Conservation (phyloP, 106 monocot genomes). For the Cymbidium sinense region DNA sequence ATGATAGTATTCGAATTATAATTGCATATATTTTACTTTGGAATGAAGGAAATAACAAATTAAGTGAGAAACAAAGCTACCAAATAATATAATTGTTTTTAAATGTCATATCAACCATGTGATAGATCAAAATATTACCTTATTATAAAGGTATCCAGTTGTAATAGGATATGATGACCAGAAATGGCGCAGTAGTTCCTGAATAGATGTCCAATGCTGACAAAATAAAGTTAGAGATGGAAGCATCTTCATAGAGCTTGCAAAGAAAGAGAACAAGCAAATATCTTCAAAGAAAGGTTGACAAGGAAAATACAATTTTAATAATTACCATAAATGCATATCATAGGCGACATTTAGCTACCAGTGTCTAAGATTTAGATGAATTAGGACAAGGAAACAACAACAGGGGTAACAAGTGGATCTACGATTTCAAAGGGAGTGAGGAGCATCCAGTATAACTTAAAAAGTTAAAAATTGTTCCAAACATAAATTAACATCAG, state of each 20-base stretch:
- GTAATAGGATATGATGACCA: slow-evolving; percentile 98
- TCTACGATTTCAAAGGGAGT: too few relatives aligned
- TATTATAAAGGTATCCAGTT: slow-evolving; percentile 60
- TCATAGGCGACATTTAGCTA: neutral
- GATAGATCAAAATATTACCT: slow-evolving; percentile 33
- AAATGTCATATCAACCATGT: neutral
- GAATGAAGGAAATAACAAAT: neutral
- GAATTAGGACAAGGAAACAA: too few relatives aligned
- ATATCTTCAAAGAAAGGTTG: neutral
- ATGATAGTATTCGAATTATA: neutral
- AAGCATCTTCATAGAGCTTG: neutral
- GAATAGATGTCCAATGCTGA: slow-evolving; percentile 90
- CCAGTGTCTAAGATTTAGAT: neutral
- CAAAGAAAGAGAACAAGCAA: neutral
- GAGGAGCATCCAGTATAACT: too few relatives aligned
- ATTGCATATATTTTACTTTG: neutral
- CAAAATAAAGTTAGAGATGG: slow-evolving; percentile 13
- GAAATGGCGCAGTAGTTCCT: slow-evolving; percentile 91
- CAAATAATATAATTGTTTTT: neutral
- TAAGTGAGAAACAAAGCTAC: neutral
- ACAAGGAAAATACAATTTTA: neutral
- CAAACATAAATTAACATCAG: too few relatives aligned
- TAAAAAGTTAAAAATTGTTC: too few relatives aligned
- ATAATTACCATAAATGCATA: neutral
- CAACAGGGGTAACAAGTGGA: too few relatives aligned